Base-by-base conservation (phyloP, 1,284 basidiomycete genomes). In the Albatrellus sp. region DNA sequence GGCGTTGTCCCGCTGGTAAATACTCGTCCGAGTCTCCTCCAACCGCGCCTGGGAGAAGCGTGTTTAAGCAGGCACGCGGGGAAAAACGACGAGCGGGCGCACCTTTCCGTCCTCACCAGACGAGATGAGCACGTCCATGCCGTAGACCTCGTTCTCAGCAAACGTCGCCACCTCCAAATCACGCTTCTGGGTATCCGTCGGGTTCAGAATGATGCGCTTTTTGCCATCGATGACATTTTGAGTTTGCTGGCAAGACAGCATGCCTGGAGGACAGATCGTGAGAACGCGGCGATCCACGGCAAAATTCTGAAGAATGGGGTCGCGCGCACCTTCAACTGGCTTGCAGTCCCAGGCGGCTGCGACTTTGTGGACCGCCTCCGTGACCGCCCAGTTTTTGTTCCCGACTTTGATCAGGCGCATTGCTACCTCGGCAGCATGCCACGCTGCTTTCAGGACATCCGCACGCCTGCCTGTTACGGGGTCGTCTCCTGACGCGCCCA, bases 161-260 rank as follows among this genome's bases (percentile, higher is more conserved):
- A 96, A 93, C 2, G 80, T 84, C 36, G 72, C 76, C 42, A 79
- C 70, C 57, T 94, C 90, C 53, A 88, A 85, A 51, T 92, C 90
- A 54, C 79, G 74, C 65, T 77, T 88, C 63, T 92, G 88, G 46
- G 73, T 68, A 50, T 90, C 81, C 36, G 75, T 77, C 31, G 92
- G 91, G 69, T 93, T 92, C 49, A 92, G 67, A 53, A 96, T 89
- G 64, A 98, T 74, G 31, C 93, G 80, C 73, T 97, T 98, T 75
- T 94, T 96, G 52, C 91, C 91, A 65, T 97, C 93, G 56, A 96
- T 92, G 50, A 91, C 81, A 59, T 94, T 91, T 62, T 94, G 86
- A 29, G 80, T 74, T 62, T 97, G 91, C 64, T 90, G 80, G 70
- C 88, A 90, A 44, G 87, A 90, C 33, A 91, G 75, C 86, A 90